A percentile compares a stretch with the other conserved stretches of the same genome.
Evolutionary conservation across 352 stramenopile genomes (phyloP).

Genomic region (Blastocystis sp.): DNA sequence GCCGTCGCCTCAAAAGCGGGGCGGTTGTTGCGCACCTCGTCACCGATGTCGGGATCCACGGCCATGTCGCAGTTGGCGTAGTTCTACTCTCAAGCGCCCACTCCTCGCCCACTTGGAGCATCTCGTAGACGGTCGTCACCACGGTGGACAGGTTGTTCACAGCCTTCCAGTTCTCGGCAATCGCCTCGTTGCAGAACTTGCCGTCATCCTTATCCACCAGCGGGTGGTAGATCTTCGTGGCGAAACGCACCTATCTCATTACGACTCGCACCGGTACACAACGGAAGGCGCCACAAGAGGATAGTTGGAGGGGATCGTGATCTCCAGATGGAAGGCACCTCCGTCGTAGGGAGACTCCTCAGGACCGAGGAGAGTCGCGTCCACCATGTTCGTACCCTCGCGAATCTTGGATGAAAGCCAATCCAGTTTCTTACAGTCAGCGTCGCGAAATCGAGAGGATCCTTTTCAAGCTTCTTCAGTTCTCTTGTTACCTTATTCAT

Average conservation of each 20-base stretch:
- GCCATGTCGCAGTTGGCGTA: conserved; percentile 64
- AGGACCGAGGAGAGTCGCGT: conserved; percentile 57
- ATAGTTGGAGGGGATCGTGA: conserved; percentile 67
- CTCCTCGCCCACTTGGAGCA: conserved; percentile 5
- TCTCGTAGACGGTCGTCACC: conserved; percentile 64
- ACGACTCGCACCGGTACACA: neutral
- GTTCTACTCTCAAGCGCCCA: conserved; percentile 19
- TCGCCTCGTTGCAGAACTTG: conserved; percentile 69
- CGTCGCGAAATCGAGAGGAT: conserved; percentile 68
- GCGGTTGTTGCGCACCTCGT: conserved; percentile 59
- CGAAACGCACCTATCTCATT: conserved; percentile 47
- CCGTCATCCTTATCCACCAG: conserved; percentile 64
- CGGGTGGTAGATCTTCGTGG: conserved; percentile 70
- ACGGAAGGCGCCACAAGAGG: conserved; percentile 58
- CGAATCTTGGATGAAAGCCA: conserved; percentile 35
- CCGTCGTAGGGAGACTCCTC: conserved; percentile 68
- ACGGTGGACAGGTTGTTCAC: conserved; percentile 60
- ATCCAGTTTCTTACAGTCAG: conserved; percentile 17
- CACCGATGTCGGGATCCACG: conserved; percentile 62
- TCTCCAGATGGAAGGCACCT: conserved; percentile 67
- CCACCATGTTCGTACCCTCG: conserved; percentile 52
- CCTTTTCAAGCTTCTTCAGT: conserved; percentile 66
- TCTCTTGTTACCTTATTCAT: conserved; percentile 66
- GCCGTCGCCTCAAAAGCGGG: conserved; percentile 42
- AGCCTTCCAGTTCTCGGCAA: conserved; percentile 63